These are phyloP conservation scores for Scorias spongiosa DNA, from an alignment of 2,329 filamentous ascomycete species.

Conservation along the genomic window DNA sequence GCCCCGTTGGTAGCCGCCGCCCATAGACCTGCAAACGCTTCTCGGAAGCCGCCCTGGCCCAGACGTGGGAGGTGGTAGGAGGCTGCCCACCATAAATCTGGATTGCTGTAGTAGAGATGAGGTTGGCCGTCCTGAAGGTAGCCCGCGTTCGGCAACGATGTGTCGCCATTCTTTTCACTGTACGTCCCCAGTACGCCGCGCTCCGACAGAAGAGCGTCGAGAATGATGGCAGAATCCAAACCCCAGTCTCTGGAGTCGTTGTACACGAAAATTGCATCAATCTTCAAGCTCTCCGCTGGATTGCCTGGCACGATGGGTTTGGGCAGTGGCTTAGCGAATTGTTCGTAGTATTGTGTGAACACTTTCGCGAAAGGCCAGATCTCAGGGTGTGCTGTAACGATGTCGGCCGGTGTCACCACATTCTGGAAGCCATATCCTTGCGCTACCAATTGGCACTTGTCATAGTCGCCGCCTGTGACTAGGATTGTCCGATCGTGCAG, in stretches of 20 bases:
- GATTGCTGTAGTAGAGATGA: conserved; percentile 72
- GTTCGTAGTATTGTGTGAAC: conserved; percentile 45
- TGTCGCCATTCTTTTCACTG: conserved; percentile 54
- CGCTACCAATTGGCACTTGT: conserved; percentile 2
- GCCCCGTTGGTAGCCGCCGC: conserved; percentile 49
- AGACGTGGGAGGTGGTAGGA: conserved; percentile 72
- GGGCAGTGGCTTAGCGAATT: conserved; percentile 43
- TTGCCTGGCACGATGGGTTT: conserved; percentile 30
- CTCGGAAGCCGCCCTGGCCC: conserved; percentile 81
- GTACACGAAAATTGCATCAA: conserved; percentile 86
- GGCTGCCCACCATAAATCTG: conserved; percentile 80
- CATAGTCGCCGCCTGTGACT: conserved; percentile 32
- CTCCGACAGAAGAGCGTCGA: conserved; percentile 67
- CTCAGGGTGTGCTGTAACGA: conserved; percentile 55
- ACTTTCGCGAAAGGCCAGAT: conserved; percentile 73
- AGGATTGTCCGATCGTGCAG: conserved; percentile 39
- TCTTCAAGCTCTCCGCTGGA: conserved; percentile 45
- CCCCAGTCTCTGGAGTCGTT: conserved; percentile 96
- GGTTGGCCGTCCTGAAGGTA: conserved; percentile 75
- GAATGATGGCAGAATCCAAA: conserved; percentile 69
- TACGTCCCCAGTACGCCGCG: conserved; percentile 69
- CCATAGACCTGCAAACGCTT: conserved; percentile 71
- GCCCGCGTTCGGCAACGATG: conserved; percentile 52
- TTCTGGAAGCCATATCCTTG: conserved; percentile 55
- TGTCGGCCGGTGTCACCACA: conserved; percentile 75